A percentile compares a stretch with the other conserved stretches of the same genome.
These are phyloP conservation scores for Aspergillus baeticus DNA, from an alignment of 495 filamentous ascomycete species.

Conservation along the genomic window DNA sequence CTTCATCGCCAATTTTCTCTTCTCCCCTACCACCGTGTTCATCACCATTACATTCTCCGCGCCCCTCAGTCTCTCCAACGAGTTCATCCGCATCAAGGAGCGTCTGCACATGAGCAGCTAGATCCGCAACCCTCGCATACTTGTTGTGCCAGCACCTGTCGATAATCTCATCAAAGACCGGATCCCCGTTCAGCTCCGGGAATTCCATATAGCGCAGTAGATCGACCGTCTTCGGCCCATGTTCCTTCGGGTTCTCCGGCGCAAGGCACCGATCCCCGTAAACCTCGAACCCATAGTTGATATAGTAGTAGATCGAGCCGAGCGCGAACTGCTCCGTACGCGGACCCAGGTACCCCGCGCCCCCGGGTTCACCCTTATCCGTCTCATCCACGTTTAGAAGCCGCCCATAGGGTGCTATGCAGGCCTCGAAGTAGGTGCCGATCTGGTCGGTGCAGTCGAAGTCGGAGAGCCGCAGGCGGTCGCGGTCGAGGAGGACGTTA, in stretches of 20 bases:
- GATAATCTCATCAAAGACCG: slow-evolving; percentile 37
- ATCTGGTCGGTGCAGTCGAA: slow-evolving; percentile 30
- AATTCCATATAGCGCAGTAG: slow-evolving; percentile 35
- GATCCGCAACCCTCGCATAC: slow-evolving; percentile 28
- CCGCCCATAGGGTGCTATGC: slow-evolving; percentile 27
- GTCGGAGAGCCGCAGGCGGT: slow-evolving; percentile 25
- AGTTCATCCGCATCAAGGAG: slow-evolving; percentile 3
- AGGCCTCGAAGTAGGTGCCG: slow-evolving; percentile 28
- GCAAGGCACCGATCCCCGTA: slow-evolving; percentile 29
- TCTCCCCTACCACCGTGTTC: too few relatives aligned
- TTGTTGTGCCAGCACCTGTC: slow-evolving; percentile 39
- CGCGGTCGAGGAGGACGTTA: slow-evolving; percentile 26
- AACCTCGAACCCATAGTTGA: slow-evolving; percentile 29
- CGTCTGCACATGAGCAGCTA: slow-evolving; percentile 26
- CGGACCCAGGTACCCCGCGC: not conserved
- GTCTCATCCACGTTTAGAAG: slow-evolving; percentile 23
- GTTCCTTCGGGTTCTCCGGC: slow-evolving; percentile 32
- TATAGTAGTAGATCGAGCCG: not conserved
- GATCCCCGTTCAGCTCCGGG: slow-evolving; percentile 32
- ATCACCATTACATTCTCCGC: too few relatives aligned
- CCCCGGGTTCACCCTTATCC: slow-evolving; percentile 16
- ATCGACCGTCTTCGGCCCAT: slow-evolving; percentile 32
- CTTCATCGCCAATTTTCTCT: too few relatives aligned
- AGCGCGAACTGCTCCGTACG: not conserved
- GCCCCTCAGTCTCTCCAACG: too few relatives aligned